These are phyloP conservation scores for Colletotrichum eremochloae DNA, from an alignment of 2,329 filamentous ascomycete species.

Conservation along the genomic window DNA sequence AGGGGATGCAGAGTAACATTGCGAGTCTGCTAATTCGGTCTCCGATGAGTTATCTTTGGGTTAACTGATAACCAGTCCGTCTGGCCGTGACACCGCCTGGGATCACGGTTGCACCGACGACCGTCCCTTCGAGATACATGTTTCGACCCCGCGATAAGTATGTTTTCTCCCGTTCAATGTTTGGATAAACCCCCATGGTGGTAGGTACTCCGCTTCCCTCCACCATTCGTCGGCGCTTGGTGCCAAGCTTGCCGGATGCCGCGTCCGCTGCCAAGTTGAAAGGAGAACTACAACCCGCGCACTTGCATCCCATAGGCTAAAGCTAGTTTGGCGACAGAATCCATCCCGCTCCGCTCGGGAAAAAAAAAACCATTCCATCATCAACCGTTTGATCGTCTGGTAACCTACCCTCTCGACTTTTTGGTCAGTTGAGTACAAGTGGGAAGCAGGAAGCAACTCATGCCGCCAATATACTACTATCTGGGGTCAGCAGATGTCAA, in stretches of 20 bases:
- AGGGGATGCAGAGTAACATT: not conserved
- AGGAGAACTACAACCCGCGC: not conserved
- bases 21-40: not conserved
- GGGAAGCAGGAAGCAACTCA: not conserved
- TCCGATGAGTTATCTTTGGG: not conserved
- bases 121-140: not conserved
- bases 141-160: conserved; percentile 6
- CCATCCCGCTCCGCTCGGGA: not conserved
- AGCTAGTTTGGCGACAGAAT: not conserved
- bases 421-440: not conserved
- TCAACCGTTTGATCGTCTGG: not conserved
- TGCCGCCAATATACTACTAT: not conserved
- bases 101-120: not conserved
- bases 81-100: not conserved
- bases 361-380: not conserved
- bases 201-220: not conserved
- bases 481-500: not conserved
- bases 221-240: not conserved
- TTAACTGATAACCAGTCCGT: not conserved
- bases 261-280: conserved; percentile 4
- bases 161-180: not conserved
- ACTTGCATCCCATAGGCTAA: not conserved
- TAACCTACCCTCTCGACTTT: not conserved
- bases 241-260: conserved; percentile 14
- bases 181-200: not conserved